These are phyloP conservation scores for Calocybe gambosa DNA, from an alignment of 1,284 basidiomycete species.

Conservation along the genomic window DNA sequence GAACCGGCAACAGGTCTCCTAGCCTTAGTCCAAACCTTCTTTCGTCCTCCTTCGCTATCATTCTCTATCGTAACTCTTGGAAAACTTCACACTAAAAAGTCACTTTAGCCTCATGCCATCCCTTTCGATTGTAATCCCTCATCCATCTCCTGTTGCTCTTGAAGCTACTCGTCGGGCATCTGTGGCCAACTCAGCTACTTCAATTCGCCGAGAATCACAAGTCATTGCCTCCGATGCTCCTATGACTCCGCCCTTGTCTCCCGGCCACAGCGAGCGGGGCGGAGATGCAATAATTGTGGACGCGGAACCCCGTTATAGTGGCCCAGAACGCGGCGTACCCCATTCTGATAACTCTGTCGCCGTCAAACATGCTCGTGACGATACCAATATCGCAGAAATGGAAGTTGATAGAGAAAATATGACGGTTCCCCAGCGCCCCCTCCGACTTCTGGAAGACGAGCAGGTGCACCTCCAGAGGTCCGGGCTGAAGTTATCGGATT, in stretches of 20 bases:
- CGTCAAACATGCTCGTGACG: slow-evolving; percentile 8
- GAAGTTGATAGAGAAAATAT: slow-evolving; percentile 18
- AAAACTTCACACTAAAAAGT: background rate
- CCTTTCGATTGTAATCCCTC: slow-evolving; percentile 19
- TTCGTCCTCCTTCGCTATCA: slow-evolving; percentile 1
- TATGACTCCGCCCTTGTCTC: slow-evolving; percentile 57
- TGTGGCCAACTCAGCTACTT: slow-evolving; percentile 13
- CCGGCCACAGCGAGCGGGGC: slow-evolving; percentile 32
- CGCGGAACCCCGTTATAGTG: slow-evolving; percentile 24
- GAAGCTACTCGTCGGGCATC: slow-evolving; percentile 21
- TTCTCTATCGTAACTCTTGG: background rate
- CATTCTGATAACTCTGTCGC: slow-evolving; percentile 9
- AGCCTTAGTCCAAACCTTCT: slow-evolving; percentile 6
- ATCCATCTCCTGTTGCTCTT: slow-evolving; percentile 21
- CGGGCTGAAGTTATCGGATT: slow-evolving; percentile 67
- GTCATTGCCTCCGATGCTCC: slow-evolving; percentile 33
- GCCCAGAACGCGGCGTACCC: slow-evolving; percentile 16
- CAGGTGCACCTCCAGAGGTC: slow-evolving; percentile 51
- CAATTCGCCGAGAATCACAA: slow-evolving; percentile 21
- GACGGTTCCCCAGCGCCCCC: slow-evolving; percentile 35
- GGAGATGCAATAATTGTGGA: slow-evolving; percentile 27
- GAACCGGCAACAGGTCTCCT: slow-evolving; percentile 1
- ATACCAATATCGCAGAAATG: slow-evolving; percentile 17
- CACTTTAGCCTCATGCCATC: slow-evolving; percentile 13
- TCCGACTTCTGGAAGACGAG: slow-evolving; percentile 64